Evolutionary conservation across 768 basidiomycete genomes (phyloP), one percentile per base, ranked within the genome.

Genomic region (Rhodosporidiobolus odoratus): DNA sequence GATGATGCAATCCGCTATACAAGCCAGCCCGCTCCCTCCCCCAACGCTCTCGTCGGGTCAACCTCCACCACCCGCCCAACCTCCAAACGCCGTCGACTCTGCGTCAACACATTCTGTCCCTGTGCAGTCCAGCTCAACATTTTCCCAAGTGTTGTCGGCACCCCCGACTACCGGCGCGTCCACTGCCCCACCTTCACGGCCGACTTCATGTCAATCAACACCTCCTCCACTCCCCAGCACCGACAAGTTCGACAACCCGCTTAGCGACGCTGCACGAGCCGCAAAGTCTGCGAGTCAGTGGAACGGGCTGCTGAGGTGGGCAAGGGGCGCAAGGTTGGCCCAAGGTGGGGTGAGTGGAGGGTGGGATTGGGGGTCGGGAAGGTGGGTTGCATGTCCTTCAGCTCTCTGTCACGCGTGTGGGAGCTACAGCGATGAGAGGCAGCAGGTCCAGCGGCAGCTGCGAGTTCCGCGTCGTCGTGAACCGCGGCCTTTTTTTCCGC

Each of bases 291-390:
- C 57, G 57, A 40, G 38, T 19, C 57, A 58, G 57, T 58, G 57
- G 57, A 58, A 58, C n/a, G 57, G 57, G 7, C 23, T 58, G 57
- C 57, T 58, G 19, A 40, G 13, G n/a, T 58, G 57, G 57, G 57
- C 57, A 27, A 25, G 57, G 25, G 57, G 57, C 25, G 57, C 30
- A 10, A 40, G 57, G 57, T 13, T 27, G 2, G 57, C 37, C 37
- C 37, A 41, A 27, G 57, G 57, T 5, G 57, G 57, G 4, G 57
- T 58, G 2, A 4, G 23, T 3, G 57, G 57, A 1, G 57, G 57
- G 57, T 58, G 57, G 57, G 57, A 58, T 1, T 58, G 37, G 37
- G 57, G 25, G 38, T n/a, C 37, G 15, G 57, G 57, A 4, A 40
- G 6, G 57, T 58, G 57, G 37, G 57, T 58, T 34, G 9, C 30